Evolutionary conservation across 495 filamentous ascomycete genomes (phyloP).

Genomic region (Penicillium simplicissimum): DNA sequence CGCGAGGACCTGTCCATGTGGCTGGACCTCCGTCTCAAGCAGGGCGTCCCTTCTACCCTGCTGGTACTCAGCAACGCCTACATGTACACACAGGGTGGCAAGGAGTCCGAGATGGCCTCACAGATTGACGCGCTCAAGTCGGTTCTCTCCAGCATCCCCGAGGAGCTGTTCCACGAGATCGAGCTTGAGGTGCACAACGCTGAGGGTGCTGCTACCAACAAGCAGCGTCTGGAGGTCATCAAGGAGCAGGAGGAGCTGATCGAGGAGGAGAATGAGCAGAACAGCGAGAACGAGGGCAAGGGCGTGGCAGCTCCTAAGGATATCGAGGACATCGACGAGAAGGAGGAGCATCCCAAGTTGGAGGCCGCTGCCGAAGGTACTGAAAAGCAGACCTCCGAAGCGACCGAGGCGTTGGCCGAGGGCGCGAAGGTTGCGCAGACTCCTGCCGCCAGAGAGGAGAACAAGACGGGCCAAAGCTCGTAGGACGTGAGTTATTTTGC

Average conservation of each 20-base stretch:
- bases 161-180: constrained; percentile 99
- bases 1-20: constrained; percentile 92
- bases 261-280: constrained; percentile 93
- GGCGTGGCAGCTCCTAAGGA: constrained; percentile 62
- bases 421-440: constrained; percentile 37
- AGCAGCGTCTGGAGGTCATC: constrained; percentile 97
- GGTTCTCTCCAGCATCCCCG: constrained; percentile 90
- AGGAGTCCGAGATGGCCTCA: constrained; percentile 80
- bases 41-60: constrained; percentile 90
- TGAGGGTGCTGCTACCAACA: constrained; percentile 97
- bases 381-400: constrained; percentile 41
- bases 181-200: constrained; percentile 97
- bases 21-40: constrained; percentile 90
- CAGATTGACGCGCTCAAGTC: constrained; percentile 93
- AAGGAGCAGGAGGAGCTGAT: constrained; percentile 99
- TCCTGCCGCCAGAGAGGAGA: constrained; percentile 27
- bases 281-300: constrained; percentile 66
- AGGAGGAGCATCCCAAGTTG: constrained; percentile 42
- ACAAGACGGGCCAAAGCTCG: constrained; percentile 32
- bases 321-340: constrained; percentile 83
- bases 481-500: constrained; percentile 23
- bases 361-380: constrained; percentile 26
- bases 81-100: constrained; percentile 83
- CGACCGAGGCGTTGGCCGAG: constrained; percentile 44
- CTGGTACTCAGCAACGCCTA: constrained; percentile 96